Percentiles rank a stretch among this genome's conserved stretches.
These are phyloP conservation scores for Panaeolus cyanescens DNA, from an alignment of 768 basidiomycete species.

Conservation along the genomic window DNA sequence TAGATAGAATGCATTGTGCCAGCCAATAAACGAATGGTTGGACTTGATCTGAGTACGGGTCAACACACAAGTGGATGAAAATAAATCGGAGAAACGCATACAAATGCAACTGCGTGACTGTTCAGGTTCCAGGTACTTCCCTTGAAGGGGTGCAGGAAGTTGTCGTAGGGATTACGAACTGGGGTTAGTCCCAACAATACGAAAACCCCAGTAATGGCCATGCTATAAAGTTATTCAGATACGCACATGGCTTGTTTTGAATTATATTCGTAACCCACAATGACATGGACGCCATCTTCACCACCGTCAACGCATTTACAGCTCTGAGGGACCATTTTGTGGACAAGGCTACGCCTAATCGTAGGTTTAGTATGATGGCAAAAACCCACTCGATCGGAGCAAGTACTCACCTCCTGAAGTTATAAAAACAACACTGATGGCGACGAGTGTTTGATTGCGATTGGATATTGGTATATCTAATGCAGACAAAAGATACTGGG, in stretches of 20 bases:
- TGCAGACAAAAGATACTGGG: conserved; percentile 37
- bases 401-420: conserved; percentile 25
- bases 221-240: conserved; percentile 19
- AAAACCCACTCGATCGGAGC: not conserved
- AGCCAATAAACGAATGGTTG: conserved; percentile 34
- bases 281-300: conserved; percentile 30
- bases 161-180: conserved; percentile 53
- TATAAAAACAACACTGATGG: conserved; percentile 23
- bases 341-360: conserved; percentile 31
- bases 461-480: conserved; percentile 30
- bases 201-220: conserved; percentile 57
- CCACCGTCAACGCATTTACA: conserved; percentile 29
- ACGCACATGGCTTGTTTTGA: not conserved
- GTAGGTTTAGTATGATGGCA: not conserved
- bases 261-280: conserved; percentile 22
- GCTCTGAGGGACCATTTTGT: conserved; percentile 36
- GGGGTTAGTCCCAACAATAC: conserved; percentile 58
- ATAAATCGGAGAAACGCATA: conserved; percentile 9
- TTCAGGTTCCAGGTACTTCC: conserved; percentile 49
- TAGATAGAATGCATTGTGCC: conserved; percentile 44
- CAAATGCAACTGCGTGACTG: conserved; percentile 38
- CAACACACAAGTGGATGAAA: not conserved
- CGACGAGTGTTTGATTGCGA: conserved; percentile 25
- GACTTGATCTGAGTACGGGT: conserved; percentile 29
- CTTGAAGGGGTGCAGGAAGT: conserved; percentile 58